A percentile compares a stretch with the other conserved stretches of the same genome.
These are phyloP conservation scores for Leccinum barrowsii DNA, from an alignment of 768 basidiomycete species.

Conservation along the genomic window DNA sequence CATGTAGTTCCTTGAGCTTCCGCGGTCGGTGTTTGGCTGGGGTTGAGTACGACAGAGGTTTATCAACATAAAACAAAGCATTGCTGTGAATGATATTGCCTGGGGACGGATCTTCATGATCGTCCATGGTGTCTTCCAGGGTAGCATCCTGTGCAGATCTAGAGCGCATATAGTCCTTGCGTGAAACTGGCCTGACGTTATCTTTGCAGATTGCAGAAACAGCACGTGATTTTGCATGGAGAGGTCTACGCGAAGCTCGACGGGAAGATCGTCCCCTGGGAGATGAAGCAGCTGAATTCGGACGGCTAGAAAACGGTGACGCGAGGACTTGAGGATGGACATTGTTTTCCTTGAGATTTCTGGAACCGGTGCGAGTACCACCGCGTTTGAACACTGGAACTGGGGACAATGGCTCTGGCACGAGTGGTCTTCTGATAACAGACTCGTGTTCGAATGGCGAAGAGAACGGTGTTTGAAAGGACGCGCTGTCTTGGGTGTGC, in stretches of 20 bases:
- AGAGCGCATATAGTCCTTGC: conserved; percentile 28
- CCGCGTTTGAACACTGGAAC: conserved; percentile 36
- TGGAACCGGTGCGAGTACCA: conserved; percentile 38
- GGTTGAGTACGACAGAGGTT: conserved; percentile 28
- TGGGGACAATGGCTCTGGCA: conserved; percentile 40
- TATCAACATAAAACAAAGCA: conserved; percentile 17
- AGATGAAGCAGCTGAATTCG: conserved; percentile 38
- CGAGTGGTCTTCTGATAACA: conserved; percentile 16
- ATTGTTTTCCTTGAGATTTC: conserved; percentile 40
- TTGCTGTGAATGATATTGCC: conserved; percentile 2
- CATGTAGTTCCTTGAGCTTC: not conserved
- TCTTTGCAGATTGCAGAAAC: conserved; percentile 32
- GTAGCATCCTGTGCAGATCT: conserved; percentile 8
- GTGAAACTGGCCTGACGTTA: conserved; percentile 11
- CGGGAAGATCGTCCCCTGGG: conserved; percentile 22
- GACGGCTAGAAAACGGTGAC: conserved; percentile 47
- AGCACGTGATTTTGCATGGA: conserved; percentile 37
- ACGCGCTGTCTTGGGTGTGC: conserved; percentile 13
- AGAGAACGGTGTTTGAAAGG: conserved; percentile 24
- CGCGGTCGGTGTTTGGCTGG: conserved; percentile 12
- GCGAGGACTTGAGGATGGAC: conserved; percentile 29
- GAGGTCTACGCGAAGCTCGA: conserved; percentile 16
- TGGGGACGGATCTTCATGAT: not conserved
- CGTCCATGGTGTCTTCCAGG: not conserved
- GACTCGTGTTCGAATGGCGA: conserved; percentile 23